Evolutionary conservation across 106 monocot species (phyloP), one percentile per base, ranked within the genome.

Genomic region (Dendrobium chrysotoxum): DNA sequence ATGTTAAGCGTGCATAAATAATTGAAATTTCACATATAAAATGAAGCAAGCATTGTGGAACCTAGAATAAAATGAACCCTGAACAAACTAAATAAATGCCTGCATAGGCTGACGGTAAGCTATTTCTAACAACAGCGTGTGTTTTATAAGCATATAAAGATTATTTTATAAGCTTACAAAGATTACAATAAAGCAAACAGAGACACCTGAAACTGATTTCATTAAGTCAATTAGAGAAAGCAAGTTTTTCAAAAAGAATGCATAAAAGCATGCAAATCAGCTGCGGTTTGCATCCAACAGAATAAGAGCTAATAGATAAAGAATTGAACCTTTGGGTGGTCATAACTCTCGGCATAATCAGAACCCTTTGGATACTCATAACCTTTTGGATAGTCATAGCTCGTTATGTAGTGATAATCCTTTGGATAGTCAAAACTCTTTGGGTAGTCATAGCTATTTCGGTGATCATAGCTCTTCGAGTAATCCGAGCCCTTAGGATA

Each of bases 301-400:
- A 40, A 20, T 41, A 35, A 74, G 2, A 42, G 23, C 5, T 42
- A 40, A 70, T 35, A 21, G 41, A 40, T 74, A 41, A 74, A 74
- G 20, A 74, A 74, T 74, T 40, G 74, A 74, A 74, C 74, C 74
- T 74, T 74, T 6, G 74, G 41, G 40, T 74, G 42, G 6, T 74
- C 74, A 74, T 74, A 74, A 42, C 74, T 41, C 47, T 76, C 50
- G 26, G 23, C 7, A 25, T 47, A 47, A 28, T 76, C 76, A 26
- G 40, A 76, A 13, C 45, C 17, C 47, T 25, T 46, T 46, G 45
- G 7, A 25, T 75, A 75, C 3, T 75, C 75, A 75, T 42, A 46
- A 45, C 13, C 75, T 18, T 75, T 75, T 26, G 41, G 20, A 20
- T 45, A 46, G 25, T 75, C 75, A 23, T 42, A 75, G 11, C 44